These are phyloP conservation scores for Phoenix roebelenii DNA, from an alignment of 176 grass and related monocot species.

Conservation along the genomic window DNA sequence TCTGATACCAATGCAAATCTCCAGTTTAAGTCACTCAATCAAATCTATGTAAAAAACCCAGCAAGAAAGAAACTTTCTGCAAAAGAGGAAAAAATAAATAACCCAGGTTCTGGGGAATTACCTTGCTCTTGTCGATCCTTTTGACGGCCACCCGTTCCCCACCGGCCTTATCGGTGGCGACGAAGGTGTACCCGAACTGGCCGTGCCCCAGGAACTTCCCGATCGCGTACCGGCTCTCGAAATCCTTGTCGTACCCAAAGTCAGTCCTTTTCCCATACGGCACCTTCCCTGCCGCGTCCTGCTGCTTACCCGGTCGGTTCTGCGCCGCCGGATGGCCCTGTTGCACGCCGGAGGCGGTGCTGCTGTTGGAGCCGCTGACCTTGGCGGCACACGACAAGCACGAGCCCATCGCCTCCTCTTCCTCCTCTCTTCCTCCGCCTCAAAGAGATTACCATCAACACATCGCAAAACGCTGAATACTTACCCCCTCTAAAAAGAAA, in stretches of 20 bases:
- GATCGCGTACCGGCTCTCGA: conserved; percentile 49
- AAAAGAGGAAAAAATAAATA: background rate
- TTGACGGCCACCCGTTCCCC: conserved; percentile 68
- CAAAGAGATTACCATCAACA: conserved; percentile 12
- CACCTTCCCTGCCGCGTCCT: conserved; percentile 11
- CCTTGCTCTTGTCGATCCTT: conserved; percentile 92
- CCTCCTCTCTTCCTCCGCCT: background rate
- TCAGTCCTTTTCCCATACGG: conserved; percentile 75
- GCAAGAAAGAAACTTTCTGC: background rate
- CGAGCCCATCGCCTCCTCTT: conserved; percentile 5
- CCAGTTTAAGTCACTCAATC: background rate
- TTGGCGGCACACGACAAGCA: conserved; percentile 5
- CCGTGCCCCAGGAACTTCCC: conserved; percentile 78
- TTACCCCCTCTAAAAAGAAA: too few species aligned
- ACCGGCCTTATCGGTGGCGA: conserved; percentile 54
- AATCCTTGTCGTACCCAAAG: conserved; percentile 83
- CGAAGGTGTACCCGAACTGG: conserved; percentile 76
- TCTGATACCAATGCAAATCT: too few species aligned
- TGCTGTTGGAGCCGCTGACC: background rate
- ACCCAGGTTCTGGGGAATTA: conserved; percentile 3
- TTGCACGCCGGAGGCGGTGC: conserved; percentile 6
- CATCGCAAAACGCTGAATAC: background rate
- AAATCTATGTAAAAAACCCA: background rate
- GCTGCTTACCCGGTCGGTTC: conserved; percentile 11
- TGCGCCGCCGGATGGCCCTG: background rate